phyloP scores from a whole-genome alignment of 768 basidiomycete species.

The Gymnopilus dilepis region DNA sequence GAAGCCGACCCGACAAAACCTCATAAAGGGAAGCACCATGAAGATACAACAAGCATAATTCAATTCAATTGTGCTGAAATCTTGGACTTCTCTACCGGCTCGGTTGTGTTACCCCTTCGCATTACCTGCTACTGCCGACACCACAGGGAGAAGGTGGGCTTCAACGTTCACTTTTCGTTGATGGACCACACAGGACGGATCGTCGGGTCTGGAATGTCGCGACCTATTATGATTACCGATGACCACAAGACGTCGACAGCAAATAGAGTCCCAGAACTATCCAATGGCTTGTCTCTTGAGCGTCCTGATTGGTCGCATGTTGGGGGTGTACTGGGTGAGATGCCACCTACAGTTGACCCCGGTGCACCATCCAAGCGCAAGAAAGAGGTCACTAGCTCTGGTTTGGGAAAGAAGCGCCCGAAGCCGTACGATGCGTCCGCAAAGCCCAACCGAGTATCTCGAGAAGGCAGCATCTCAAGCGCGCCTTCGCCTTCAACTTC shows the following conservation, averaged over 20 bases:
- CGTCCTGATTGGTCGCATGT: constrained; percentile 55
- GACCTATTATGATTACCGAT: constrained; percentile 98
- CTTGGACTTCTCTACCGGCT: constrained; percentile 87
- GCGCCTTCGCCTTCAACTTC: constrained; percentile 52
- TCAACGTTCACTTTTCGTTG: constrained; percentile 88
- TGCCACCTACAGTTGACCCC: constrained; percentile 34
- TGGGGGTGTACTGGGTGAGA: constrained; percentile 31
- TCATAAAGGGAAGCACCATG: constrained; percentile 52
- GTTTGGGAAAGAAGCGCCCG: constrained; percentile 57
- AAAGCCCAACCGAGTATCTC: constrained; percentile 49
- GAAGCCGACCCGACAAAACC: constrained; percentile 52
- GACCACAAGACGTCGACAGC: constrained; percentile 87
- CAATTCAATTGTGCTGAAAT: constrained; percentile 95
- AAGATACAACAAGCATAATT: constrained; percentile 84
- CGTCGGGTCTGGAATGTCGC: constrained; percentile 81
- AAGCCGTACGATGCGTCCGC: constrained; percentile 70
- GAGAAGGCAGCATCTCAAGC: constrained; percentile 62
- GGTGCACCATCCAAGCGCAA: constrained; percentile 56
- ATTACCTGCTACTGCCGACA: constrained; percentile 99
- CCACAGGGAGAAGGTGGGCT: constrained; percentile 96
- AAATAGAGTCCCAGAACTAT: constrained; percentile 38
- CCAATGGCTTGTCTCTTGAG: constrained; percentile 41
- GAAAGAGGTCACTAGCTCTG: constrained; percentile 40
- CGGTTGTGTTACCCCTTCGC: constrained; percentile 87
- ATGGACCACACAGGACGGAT: constrained; percentile 78